A percentile compares a stretch with the other conserved stretches of the same genome.
Evolutionary conservation across 768 basidiomycete genomes (phyloP).

Genomic region (Stropharia rugosoannulata): DNA sequence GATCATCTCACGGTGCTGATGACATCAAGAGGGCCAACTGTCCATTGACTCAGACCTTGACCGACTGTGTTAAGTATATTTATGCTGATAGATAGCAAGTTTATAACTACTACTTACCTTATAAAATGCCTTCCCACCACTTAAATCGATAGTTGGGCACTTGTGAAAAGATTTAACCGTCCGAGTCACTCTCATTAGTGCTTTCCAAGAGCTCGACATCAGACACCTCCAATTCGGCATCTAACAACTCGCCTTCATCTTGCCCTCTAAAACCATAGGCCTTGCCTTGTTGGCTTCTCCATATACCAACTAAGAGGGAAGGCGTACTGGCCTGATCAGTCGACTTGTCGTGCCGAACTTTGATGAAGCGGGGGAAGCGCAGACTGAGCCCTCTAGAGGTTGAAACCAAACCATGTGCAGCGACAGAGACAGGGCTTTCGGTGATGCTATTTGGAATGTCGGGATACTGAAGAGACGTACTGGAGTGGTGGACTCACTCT

Average conservation of each 20-base stretch:
- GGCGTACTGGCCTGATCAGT: constrained; percentile 73
- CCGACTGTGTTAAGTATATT: too few species aligned
- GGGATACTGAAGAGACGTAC: not conserved
- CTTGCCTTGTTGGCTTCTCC: constrained; percentile 55
- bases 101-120: not conserved
- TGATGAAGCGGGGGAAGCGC: constrained; percentile 87
- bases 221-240: constrained; percentile 37
- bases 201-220: constrained; percentile 22
- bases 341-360: constrained; percentile 68
- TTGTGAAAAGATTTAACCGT: not conserved
- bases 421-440: constrained; percentile 81
- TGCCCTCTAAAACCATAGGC: constrained; percentile 28
- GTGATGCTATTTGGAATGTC: constrained; percentile 55
- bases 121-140: not conserved
- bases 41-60: too few species aligned
- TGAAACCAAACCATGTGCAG: constrained; percentile 62
- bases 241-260: constrained; percentile 63
- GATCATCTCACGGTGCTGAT: too few species aligned
- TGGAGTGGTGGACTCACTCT: constrained; percentile 44
- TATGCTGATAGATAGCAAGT: too few species aligned
- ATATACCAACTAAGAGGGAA: constrained; percentile 69
- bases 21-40: too few species aligned
- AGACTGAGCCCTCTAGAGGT: constrained; percentile 68
- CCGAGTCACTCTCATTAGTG: constrained; percentile 18
- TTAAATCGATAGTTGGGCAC: not conserved